phyloP scores from a whole-genome alignment of 768 basidiomycete genomes.

The Auriscalpium orientale region DNA sequence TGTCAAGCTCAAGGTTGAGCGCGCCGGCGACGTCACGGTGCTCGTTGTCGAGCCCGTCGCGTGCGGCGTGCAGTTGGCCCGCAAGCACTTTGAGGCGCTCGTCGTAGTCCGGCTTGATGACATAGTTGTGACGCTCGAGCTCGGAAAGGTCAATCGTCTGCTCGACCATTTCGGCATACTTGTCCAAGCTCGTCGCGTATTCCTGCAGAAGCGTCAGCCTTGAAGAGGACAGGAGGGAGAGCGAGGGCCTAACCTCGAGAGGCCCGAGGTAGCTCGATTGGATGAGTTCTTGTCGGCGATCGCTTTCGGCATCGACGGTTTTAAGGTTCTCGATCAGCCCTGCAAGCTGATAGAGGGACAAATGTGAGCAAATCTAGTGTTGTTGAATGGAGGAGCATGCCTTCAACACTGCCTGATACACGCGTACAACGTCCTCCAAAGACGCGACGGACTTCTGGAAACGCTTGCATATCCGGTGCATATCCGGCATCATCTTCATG shows the following conservation, averaged over 20 bases:
- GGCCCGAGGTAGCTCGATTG: constrained; percentile 58
- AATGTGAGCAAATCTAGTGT: not conserved
- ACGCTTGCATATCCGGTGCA: constrained; percentile 84
- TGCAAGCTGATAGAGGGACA: constrained; percentile 45
- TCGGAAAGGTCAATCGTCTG: constrained; percentile 89
- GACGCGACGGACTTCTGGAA: constrained; percentile 80
- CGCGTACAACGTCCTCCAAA: constrained; percentile 91
- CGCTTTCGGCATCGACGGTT: constrained; percentile 34
- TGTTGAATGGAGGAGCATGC: constrained; percentile 19
- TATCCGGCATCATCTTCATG: constrained; percentile 88
- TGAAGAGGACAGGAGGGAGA: not conserved
- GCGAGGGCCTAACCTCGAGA: constrained; percentile 40
- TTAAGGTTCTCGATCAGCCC: constrained; percentile 65
- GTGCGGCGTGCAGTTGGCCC: constrained; percentile 54
- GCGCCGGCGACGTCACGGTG: constrained; percentile 64
- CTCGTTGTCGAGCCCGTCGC: constrained; percentile 79
- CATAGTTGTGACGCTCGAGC: constrained; percentile 77
- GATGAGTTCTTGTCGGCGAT: constrained; percentile 47
- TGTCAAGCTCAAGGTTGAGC: constrained; percentile 78
- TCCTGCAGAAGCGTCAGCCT: constrained; percentile 37
- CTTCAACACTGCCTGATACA: constrained; percentile 88
- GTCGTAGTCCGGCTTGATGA: constrained; percentile 92
- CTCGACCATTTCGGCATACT: constrained; percentile 92
- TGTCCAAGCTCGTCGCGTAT: constrained; percentile 51
- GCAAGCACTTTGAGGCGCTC: constrained; percentile 61